Percentiles rank a stretch among this genome's conserved stretches.
Evolutionary conservation across 768 basidiomycete genomes (phyloP).

Genomic region (Polyporus arcularius): DNA sequence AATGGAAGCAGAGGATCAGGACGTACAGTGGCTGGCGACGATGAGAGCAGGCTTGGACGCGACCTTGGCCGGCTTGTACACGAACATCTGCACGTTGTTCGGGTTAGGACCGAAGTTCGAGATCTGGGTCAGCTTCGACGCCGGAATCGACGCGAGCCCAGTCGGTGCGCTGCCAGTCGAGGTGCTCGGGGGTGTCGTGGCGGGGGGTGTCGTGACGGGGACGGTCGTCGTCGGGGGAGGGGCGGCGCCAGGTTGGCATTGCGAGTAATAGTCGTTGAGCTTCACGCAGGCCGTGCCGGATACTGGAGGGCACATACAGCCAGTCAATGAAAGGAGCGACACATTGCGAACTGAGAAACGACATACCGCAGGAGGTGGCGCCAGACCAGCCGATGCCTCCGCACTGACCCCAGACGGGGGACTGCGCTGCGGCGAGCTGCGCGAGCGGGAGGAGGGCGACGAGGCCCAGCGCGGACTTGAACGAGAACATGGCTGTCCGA

Average conservation of each 20-base stretch:
- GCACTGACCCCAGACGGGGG: slow-evolving; percentile 30
- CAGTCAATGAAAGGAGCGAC: neutral
- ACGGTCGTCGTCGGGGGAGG: neutral
- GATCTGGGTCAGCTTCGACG: slow-evolving; percentile 27
- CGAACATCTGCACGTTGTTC: slow-evolving; percentile 47
- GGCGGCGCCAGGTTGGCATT: slow-evolving; percentile 39
- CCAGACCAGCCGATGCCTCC: slow-evolving; percentile 39
- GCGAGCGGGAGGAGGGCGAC: slow-evolving; percentile 26
- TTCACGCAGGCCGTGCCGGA: slow-evolving; percentile 40
- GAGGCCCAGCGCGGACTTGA: slow-evolving; percentile 11
- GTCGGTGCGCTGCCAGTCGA: slow-evolving; percentile 6
- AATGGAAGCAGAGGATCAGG: neutral
- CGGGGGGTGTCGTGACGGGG: slow-evolving; percentile 1
- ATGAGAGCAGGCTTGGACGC: slow-evolving; percentile 43
- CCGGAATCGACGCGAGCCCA: slow-evolving; percentile 5
- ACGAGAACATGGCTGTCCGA: slow-evolving; percentile 1
- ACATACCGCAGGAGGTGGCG: slow-evolving; percentile 23
- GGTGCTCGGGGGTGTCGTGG: neutral
- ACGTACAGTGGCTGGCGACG: slow-evolving; percentile 40
- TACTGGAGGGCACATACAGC: slow-evolving; percentile 7
- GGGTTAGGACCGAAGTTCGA: slow-evolving; percentile 54
- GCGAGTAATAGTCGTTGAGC: slow-evolving; percentile 44
- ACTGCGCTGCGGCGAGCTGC: slow-evolving; percentile 24
- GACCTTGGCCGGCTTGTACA: slow-evolving; percentile 32
- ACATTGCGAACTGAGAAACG: slow-evolving; percentile 7